phyloP scores from a whole-genome alignment of 2,329 filamentous ascomycete species.

The Aureobasidium sp. region DNA sequence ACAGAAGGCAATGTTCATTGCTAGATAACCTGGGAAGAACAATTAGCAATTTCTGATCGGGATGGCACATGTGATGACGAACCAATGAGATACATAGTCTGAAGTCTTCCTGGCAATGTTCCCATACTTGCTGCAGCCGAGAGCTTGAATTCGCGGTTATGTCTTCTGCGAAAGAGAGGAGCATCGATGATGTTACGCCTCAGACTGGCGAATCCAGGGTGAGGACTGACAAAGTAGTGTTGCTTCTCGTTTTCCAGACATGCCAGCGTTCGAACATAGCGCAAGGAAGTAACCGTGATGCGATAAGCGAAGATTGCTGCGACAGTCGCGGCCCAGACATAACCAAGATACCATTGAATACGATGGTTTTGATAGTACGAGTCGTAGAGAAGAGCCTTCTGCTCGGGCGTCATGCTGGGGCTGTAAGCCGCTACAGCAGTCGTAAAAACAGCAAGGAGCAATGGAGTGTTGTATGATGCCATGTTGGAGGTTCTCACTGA shows the following conservation, averaged over 20 bases:
- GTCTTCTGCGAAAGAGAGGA: conserved; percentile 41
- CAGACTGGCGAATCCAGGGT: conserved; percentile 39
- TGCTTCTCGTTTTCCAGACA: conserved; percentile 66
- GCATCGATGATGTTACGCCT: conserved; percentile 43
- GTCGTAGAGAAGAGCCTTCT: not conserved
- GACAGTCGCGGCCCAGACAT: conserved; percentile 56
- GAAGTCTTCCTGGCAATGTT: conserved; percentile 43
- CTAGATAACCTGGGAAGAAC: conserved; percentile 34
- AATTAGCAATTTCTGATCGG: not conserved
- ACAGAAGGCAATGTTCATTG: conserved; percentile 41
- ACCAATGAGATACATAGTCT: conserved; percentile 38
- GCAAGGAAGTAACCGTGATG: conserved; percentile 51
- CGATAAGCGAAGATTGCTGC: conserved; percentile 61
- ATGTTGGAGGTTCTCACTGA: conserved; percentile 3
- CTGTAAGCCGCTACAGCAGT: conserved; percentile 1
- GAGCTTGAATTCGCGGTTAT: conserved; percentile 47
- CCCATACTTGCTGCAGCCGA: conserved; percentile 44
- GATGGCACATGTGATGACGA: not conserved
- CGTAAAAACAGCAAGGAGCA: conserved; percentile 3
- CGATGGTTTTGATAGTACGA: conserved; percentile 25
- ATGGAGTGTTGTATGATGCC: not conserved
- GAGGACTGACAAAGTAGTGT: conserved; percentile 65
- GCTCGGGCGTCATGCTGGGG: conserved; percentile 7
- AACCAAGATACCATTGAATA: conserved; percentile 30
- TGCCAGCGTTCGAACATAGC: conserved; percentile 65